phyloP scores from a whole-genome alignment of 2,329 filamentous ascomycete genomes.

The Fusarium hostae region DNA sequence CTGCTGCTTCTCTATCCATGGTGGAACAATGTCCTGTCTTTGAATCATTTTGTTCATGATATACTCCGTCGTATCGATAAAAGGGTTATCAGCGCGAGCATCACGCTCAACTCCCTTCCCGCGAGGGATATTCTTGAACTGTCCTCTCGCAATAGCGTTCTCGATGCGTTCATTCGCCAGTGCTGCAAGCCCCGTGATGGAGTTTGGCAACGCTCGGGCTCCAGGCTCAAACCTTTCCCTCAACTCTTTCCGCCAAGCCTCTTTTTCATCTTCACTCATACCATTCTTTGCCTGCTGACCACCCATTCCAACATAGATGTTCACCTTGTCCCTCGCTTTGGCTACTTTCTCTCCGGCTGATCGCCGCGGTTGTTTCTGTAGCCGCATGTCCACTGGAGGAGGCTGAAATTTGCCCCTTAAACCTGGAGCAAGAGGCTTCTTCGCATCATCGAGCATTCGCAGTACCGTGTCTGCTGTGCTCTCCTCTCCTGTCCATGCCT shows the following conservation, averaged over 20 bases:
- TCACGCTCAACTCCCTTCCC: slow-evolving; percentile 87
- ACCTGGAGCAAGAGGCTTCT: slow-evolving; percentile 71
- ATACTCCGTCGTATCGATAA: slow-evolving; percentile 96
- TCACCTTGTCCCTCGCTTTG: slow-evolving; percentile 67
- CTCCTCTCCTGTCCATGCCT: slow-evolving; percentile 84
- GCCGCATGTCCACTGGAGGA: slow-evolving; percentile 63
- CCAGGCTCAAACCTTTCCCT: slow-evolving; percentile 82
- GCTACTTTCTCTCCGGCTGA: slow-evolving; percentile 61
- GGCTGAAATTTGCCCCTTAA: slow-evolving; percentile 60
- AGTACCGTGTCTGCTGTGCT: slow-evolving; percentile 78
- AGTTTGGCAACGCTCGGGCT: slow-evolving; percentile 78
- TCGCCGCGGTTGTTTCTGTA: slow-evolving; percentile 53
- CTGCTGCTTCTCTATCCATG: slow-evolving; percentile 99
- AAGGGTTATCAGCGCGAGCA: slow-evolving; percentile 83
- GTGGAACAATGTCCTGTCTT: slow-evolving; percentile 92
- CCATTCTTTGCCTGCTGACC: slow-evolving; percentile 61
- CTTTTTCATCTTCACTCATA: slow-evolving; percentile 77
- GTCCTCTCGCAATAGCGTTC: slow-evolving; percentile 89
- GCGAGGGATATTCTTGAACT: slow-evolving; percentile 85
- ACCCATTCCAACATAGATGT: slow-evolving; percentile 61
- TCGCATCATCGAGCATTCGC: slow-evolving; percentile 85
- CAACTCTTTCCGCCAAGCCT: slow-evolving; percentile 77
- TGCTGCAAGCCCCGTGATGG: slow-evolving; percentile 80
- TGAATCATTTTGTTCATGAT: slow-evolving; percentile 99
- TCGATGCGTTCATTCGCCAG: slow-evolving; percentile 93